These are phyloP conservation scores for Lagerstroemia speciosa DNA, from an alignment of 345 rosid species.

Conservation along the genomic window DNA sequence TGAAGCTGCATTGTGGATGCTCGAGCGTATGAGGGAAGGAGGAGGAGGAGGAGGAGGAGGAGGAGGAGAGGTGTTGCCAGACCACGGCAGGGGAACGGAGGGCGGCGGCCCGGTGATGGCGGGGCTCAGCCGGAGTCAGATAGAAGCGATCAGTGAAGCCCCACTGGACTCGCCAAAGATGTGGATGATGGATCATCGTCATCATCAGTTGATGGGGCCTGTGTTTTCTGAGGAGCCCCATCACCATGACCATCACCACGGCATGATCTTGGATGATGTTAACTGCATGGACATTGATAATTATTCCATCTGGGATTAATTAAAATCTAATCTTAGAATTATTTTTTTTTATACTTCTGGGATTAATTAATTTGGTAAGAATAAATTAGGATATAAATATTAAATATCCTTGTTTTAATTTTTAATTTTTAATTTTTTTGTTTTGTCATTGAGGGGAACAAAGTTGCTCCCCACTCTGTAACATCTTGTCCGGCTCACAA, in stretches of 20 bases:
- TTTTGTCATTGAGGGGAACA: too few species aligned
- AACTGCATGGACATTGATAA: neutral
- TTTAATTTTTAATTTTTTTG: too few species aligned
- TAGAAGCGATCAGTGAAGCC: slow-evolving; percentile 71
- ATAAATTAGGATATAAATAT: too few species aligned
- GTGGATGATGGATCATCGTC: slow-evolving; percentile 40
- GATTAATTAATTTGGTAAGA: too few species aligned
- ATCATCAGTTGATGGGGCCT: neutral
- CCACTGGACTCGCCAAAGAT: slow-evolving; percentile 71
- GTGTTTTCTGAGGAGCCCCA: neutral
- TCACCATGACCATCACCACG: neutral
- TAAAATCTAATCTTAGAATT: neutral
- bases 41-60: neutral
- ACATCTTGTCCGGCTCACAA: neutral
- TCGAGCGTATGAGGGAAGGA: slow-evolving; percentile 16
- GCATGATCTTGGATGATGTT: too few species aligned
- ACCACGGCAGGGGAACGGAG: neutral
- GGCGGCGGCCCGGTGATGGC: slow-evolving; percentile 27
- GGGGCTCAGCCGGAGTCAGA: slow-evolving; percentile 60
- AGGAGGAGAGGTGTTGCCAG: neutral
- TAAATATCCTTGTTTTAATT: too few species aligned
- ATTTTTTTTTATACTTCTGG: too few species aligned
- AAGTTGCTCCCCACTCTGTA: neutral
- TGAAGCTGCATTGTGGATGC: slow-evolving; percentile 37
- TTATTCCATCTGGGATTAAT: slow-evolving; percentile 17